Base-by-base conservation (phyloP, 2,329 filamentous ascomycete species). In the Colletotrichum orchidophilum region DNA sequence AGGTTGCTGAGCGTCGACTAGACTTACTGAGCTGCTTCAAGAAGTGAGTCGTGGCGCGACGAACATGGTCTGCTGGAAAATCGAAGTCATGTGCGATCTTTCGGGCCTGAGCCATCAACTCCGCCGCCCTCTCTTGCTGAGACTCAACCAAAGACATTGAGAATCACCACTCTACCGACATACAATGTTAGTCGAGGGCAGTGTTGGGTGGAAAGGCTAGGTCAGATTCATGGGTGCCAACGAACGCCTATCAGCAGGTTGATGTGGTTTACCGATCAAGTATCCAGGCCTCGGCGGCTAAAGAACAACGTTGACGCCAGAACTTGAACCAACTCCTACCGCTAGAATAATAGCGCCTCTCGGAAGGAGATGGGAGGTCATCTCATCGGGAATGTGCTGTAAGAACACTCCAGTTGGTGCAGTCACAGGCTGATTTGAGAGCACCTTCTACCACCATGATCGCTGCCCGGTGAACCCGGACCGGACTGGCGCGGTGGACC, bases 11-110 rank as follows among this genome's bases (percentile, higher is more conserved):
- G 12, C 9, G 29, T n/a, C 11, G 7, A n/a, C 2, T 18, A 1
- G 7, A 58, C 73, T 58, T 65, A 75, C 74, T 74, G 55, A 75
- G 74, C 49, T 75, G 73, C 24, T 67, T 63, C 24, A 74, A 49
- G 35, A 75, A 75, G 46, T 74, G 71, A 13, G 63, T 46, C 27
- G 74, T 75, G 21, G 69, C 64, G 18, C 69, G 69, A 2, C 69
- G 53, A 33, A 71, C 64, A 46, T 71, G 42, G 3, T 58, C 46
- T 3, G 52, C 26, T 5, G 59, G 53, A 11, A 71, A 63, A 15
- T 66, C 58, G 21, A 67, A 66, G 13, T 66, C 62, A 21, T 67
- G 53, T 7, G 59, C 62, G 26, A 63, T 63, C 46, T 7, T 52
- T 3, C 50, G 27, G 26, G 69, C 53, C 12, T 63, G 63, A 12